Base-by-base conservation (phyloP, 352 stramenopile species). In the Pythium angustatum region DNA sequence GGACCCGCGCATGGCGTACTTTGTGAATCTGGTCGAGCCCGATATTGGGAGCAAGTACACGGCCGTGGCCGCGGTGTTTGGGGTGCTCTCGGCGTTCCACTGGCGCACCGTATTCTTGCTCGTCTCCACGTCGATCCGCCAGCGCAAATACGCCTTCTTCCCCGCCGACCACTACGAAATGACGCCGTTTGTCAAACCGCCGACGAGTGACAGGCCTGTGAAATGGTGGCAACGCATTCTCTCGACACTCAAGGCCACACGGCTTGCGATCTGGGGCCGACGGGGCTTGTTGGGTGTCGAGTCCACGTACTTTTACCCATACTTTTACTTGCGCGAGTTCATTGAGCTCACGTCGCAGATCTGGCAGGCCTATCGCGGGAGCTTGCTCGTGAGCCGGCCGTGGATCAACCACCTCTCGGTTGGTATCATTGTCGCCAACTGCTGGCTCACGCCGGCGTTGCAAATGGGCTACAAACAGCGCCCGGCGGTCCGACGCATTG, bases 351-450 rank as follows among this genome's bases (percentile, higher is more conserved):
- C 40, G 15, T 68, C 59, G 0, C 66, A 73, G 33, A 73, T 61
- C 49, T 60, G 55, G 43, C 65, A 72, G 38, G 51, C 53, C 3
- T 67, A 64, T 52, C 58, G 51, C 8, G 51, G 54, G 1, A 72
- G 58, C 28, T 24, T 60, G 24, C 57, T 71, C 9, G 57, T 72
- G 27, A 55, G 43, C 4, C 58, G 58, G 17, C 12, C 58, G 38
- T 75, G 67, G 67, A 75, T 73, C 63, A 78, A 73, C 48, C 58
- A 69, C 53, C 43, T 65, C 14, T 75, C 53, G 38, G 51, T 75
- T 17, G 11, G 27, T 0, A 68, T 73, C 55, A 68, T 75, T 24
- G 67, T 75, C 17, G 17, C 68, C 44, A 73, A 73, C 57, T 75
- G 67, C 48, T 52, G 52, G 50, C 55, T 68, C 33, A 78, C 64